Evolutionary conservation across 2,329 filamentous ascomycete genomes (phyloP), one percentile per base, ranked within the genome.

Genomic region (Diaporthe sp.): DNA sequence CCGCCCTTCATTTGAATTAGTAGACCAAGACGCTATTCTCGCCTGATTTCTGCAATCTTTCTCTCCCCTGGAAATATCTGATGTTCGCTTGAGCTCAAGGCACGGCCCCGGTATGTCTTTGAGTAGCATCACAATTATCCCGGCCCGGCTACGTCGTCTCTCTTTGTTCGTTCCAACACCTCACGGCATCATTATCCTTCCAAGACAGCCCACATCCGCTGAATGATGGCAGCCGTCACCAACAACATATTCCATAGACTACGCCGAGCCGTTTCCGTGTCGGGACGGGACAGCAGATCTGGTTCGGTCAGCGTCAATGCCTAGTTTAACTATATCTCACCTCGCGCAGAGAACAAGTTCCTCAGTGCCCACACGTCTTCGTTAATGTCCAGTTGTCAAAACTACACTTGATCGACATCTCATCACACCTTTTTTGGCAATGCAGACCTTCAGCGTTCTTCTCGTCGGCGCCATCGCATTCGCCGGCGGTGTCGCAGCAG

Each of bases 61-160:
- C 4, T 10, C n/a, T 25, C 2, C 1, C 22, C 10, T 57, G 6
- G 5, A n/a, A n/a, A 1, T 12, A 17, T 12, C 8, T 3, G 17
- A 2, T 42, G 12, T 51, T n/a, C 9, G 13, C 34, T 34, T 7
- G 8, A 34, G 25, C 39, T 19, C 17, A 22, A 49, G 7, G 15
- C 4, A 31, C 15, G 19, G 61, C n/a, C 28, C 10, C 9, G 34
- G 8, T 4, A 10, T n/a, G 28, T 37, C 6, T 12, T 49, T 49
- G 2, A 37, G 9, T 17, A 2, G 28, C 7, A 25, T 12, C 12
- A 19, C 2, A 19, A 37, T 34, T n/a, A 15, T n/a, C 17, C 37
- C 62, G 28, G 46, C 31, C 44, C 2, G 62, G 31, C 6, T 31
- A 53, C 19, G 22, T 25, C 4, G 3, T 6, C 1, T 31, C 7